phyloP scores from a whole-genome alignment of 2,329 filamentous ascomycete genomes.

The Cladophialophora bantiana region DNA sequence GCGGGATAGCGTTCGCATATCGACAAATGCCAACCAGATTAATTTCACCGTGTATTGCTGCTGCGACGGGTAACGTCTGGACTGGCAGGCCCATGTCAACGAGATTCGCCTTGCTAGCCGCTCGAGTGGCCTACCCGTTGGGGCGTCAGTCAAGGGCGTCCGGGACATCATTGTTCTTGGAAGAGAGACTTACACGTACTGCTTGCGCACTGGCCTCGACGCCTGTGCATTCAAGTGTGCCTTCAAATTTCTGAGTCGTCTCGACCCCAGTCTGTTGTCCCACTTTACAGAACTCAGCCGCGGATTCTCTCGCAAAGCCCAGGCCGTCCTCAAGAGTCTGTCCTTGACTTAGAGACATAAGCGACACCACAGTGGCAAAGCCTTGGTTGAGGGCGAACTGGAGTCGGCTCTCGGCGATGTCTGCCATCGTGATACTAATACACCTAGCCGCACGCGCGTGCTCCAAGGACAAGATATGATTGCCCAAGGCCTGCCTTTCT shows the following conservation, averaged over 20 bases:
- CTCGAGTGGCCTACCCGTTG: constrained; percentile 61
- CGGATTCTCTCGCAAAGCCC: not conserved
- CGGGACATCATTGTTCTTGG: constrained; percentile 48
- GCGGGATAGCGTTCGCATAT: constrained; percentile 74
- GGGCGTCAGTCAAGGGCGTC: constrained; percentile 48
- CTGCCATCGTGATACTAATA: constrained; percentile 68
- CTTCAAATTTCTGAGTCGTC: constrained; percentile 63
- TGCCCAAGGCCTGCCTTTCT: constrained; percentile 63
- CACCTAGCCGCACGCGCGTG: constrained; percentile 65
- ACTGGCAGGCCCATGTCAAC: constrained; percentile 74
- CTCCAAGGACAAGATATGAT: constrained; percentile 7
- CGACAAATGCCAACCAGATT: constrained; percentile 74
- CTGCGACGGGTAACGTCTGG: constrained; percentile 75
- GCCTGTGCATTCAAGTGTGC: constrained; percentile 71
- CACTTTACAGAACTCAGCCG: not conserved
- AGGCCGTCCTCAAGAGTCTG: not conserved
- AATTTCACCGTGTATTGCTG: constrained; percentile 76
- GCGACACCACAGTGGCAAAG: not conserved
- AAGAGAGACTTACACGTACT: constrained; percentile 64
- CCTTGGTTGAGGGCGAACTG: not conserved
- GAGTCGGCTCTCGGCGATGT: constrained; percentile 58
- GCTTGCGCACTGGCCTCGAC: constrained; percentile 57
- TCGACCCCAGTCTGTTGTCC: constrained; percentile 12
- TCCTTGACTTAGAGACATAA: not conserved
- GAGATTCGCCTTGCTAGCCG: constrained; percentile 68